These are phyloP conservation scores for Pyrus betulifolia DNA, from an alignment of 306 rosid species.

Conservation along the genomic window DNA sequence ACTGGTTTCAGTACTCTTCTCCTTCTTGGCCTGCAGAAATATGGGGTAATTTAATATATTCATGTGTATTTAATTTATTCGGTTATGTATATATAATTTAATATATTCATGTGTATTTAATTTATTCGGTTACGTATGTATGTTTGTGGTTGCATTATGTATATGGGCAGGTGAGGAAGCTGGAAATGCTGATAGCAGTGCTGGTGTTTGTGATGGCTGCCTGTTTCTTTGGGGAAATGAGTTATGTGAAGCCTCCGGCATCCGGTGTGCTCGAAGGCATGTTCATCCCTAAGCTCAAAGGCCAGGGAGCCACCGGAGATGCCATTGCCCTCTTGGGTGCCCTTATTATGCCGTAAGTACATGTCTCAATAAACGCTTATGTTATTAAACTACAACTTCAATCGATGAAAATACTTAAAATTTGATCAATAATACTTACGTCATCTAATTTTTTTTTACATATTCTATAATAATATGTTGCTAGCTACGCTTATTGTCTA, in stretches of 20 bases:
- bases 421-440: no score
- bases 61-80: no score
- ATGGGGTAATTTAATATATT: slow-evolving; percentile 40
- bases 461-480: not conserved
- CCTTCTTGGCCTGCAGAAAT: slow-evolving; percentile 72
- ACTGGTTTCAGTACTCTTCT: slow-evolving; percentile 79
- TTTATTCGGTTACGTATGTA: no score
- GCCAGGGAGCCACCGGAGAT: slow-evolving; percentile 64
- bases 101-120: not conserved
- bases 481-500: not conserved
- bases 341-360: slow-evolving; percentile 75
- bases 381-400: not conserved
- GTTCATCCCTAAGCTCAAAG: slow-evolving; percentile 65
- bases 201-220: slow-evolving; percentile 67
- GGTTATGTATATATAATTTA: no score
- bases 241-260: slow-evolving; percentile 69
- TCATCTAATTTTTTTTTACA: not conserved
- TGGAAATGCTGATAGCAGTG: slow-evolving; percentile 56
- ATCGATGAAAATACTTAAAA: not conserved
- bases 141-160: not conserved
- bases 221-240: slow-evolving; percentile 82
- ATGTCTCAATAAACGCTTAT: not conserved
- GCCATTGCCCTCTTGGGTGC: slow-evolving; percentile 91
- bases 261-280: slow-evolving; percentile 34
- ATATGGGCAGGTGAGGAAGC: slow-evolving; percentile 48